Evolutionary conservation across 2,329 filamentous ascomycete species (phyloP).

Genomic region (Beauveria sp.): DNA sequence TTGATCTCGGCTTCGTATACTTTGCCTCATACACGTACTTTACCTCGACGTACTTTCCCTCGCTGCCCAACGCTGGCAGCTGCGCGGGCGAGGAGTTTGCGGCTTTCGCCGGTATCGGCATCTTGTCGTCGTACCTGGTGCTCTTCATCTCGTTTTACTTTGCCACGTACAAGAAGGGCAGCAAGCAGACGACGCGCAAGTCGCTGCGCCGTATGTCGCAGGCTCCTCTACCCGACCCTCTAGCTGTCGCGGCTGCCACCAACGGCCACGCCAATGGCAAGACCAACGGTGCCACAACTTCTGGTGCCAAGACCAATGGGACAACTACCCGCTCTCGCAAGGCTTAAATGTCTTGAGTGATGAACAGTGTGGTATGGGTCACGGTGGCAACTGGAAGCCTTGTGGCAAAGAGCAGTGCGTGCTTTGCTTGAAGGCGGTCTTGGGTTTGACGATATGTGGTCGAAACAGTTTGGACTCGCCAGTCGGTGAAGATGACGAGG

Average conservation of each 20-base stretch:
- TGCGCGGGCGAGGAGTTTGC: constrained; percentile 97
- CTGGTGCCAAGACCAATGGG: constrained; percentile 51
- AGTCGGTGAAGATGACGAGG: not conserved
- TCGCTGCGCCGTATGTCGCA: constrained; percentile 58
- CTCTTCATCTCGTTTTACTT: constrained; percentile 99
- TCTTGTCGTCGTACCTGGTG: constrained; percentile 89
- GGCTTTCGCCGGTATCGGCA: constrained; percentile 83
- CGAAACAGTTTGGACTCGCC: not conserved
- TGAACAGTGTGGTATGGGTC: not conserved
- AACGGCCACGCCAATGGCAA: constrained; percentile 42
- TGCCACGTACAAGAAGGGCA: constrained; percentile 86
- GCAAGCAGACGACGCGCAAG: constrained; percentile 79
- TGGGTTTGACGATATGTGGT: not conserved
- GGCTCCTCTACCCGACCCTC: constrained; percentile 71
- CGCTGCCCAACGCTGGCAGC: constrained; percentile 73
- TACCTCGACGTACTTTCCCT: constrained; percentile 79
- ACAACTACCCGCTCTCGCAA: constrained; percentile 61
- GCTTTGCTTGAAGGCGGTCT: not conserved
- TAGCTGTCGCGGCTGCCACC: constrained; percentile 55
- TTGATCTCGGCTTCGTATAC: constrained; percentile 97
- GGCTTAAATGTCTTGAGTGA: constrained; percentile 33
- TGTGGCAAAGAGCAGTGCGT: not conserved
- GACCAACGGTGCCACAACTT: constrained; percentile 44
- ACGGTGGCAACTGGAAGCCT: not conserved
- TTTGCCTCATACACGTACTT: constrained; percentile 99